Percentiles rank a stretch among this genome's conserved stretches.
Evolutionary conservation across 805 yeast genomes (phyloP).

Genomic region (Candida qinlingensis): DNA sequence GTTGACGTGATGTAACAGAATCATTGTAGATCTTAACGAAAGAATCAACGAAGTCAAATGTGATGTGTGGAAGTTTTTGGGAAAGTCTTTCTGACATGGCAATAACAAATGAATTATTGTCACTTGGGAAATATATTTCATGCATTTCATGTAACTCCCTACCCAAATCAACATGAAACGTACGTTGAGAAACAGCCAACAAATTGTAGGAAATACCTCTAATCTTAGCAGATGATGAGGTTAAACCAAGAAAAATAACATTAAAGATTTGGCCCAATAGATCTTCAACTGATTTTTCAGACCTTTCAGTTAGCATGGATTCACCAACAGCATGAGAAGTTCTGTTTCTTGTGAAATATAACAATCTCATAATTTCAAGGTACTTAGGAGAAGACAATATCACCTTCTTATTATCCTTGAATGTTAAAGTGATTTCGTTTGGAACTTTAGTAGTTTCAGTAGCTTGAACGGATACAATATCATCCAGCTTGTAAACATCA

Average conservation of each 20-base stretch:
- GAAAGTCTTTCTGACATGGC: conserved; percentile 57
- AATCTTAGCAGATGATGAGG: conserved; percentile 53
- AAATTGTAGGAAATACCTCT: conserved; percentile 60
- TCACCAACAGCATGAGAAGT: conserved; percentile 28
- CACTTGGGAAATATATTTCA: conserved; percentile 63
- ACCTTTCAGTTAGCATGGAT: conserved; percentile 6
- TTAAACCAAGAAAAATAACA: conserved; percentile 61
- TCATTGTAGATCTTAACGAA: conserved; percentile 48
- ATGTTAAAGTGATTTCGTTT: conserved; percentile 44
- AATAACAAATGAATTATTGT: conserved; percentile 55
- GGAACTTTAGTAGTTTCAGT: conserved; percentile 41
- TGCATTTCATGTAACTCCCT: conserved; percentile 48
- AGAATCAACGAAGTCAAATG: conserved; percentile 48
- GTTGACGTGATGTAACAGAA: conserved; percentile 29
- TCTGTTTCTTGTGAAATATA: conserved; percentile 62
- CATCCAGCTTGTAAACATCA: conserved; percentile 38
- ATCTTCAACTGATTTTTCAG: conserved; percentile 28
- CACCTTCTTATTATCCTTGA: conserved; percentile 30
- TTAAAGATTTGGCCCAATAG: conserved; percentile 59
- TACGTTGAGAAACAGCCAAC: conserved; percentile 53
- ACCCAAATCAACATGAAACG: conserved; percentile 58
- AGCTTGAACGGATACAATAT: conserved; percentile 35
- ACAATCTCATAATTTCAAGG: conserved; percentile 62
- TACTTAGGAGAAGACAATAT: conserved; percentile 45
- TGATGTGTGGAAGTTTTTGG: conserved; percentile 46